Evolutionary conservation across 2,329 filamentous ascomycete genomes (phyloP).

Genomic region (Sporothrix humicola): DNA sequence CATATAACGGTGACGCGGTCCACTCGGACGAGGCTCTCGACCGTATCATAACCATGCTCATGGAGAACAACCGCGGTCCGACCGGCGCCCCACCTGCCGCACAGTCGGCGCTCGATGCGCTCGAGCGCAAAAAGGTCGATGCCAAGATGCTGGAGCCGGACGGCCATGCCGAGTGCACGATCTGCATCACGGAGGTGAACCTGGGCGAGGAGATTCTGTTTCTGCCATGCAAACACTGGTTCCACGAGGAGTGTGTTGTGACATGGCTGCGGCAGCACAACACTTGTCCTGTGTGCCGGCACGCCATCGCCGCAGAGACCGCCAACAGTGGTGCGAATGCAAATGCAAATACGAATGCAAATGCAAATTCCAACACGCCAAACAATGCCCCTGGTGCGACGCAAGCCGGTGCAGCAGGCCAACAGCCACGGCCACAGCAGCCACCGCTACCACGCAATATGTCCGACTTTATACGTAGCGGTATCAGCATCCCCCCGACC

Average conservation of each 20-base stretch:
- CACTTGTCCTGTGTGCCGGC: constrained; percentile 84
- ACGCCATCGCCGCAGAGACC: constrained; percentile 54
- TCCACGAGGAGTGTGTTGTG: constrained; percentile 80
- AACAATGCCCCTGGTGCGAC: neutral
- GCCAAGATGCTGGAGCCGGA: constrained; percentile 69
- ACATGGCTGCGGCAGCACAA: constrained; percentile 90
- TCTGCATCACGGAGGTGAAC: constrained; percentile 87
- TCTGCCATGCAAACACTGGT: constrained; percentile 92
- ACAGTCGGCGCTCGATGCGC: constrained; percentile 70
- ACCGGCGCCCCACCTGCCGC: constrained; percentile 84
- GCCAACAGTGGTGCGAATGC: neutral
- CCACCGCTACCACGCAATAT: neutral
- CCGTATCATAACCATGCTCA: constrained; percentile 82
- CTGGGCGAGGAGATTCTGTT: constrained; percentile 75
- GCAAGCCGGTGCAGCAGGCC: neutral
- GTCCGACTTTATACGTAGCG: neutral
- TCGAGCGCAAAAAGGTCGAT: constrained; percentile 75
- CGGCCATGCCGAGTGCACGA: constrained; percentile 83
- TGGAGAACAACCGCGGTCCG: constrained; percentile 79
- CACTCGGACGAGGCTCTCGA: constrained; percentile 92
- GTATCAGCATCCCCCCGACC: neutral
- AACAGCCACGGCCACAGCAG: constrained; percentile 27
- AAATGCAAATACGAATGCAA: neutral
- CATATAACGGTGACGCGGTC: constrained; percentile 76
- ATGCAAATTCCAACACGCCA: neutral